A percentile compares a stretch with the other conserved stretches of the same genome.
Conservation (phyloP, 1,284 basidiomycete species). For the Ceratobasidium sp. region DNA sequence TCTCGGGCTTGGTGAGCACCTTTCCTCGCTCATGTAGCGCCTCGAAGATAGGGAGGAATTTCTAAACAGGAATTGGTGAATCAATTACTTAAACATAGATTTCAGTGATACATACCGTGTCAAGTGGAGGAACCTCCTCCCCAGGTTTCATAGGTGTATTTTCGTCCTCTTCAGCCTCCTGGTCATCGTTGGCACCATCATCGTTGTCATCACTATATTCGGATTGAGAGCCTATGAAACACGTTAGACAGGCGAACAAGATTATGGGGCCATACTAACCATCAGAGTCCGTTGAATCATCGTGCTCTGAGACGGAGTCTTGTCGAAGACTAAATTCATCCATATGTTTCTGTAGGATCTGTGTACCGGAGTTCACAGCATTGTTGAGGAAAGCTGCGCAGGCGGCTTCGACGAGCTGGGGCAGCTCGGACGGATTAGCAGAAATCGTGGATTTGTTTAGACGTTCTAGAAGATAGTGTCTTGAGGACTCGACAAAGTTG, state of each 20-base stretch:
- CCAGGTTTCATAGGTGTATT: slow-evolving; percentile 36
- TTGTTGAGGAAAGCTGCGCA: not conserved
- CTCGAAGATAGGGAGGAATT: slow-evolving; percentile 40
- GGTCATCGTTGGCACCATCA: not conserved
- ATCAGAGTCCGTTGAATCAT: not conserved
- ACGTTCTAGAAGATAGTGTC: not conserved
- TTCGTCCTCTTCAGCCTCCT: slow-evolving; percentile 6
- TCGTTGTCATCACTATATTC: slow-evolving; percentile 3
- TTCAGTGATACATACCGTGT: slow-evolving; percentile 9
- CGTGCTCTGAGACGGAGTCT: slow-evolving; percentile 6
- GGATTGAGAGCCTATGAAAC: not conserved
- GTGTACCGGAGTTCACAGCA: not conserved
- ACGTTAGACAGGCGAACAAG: not conserved
- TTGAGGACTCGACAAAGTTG: not conserved
- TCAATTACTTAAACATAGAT: not conserved
- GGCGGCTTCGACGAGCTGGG: not conserved
- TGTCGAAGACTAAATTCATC: not conserved
- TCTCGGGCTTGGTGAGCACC: slow-evolving; percentile 42
- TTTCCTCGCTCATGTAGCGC: slow-evolving; percentile 39
- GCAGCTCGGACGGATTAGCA: not conserved
- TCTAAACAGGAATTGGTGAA: slow-evolving; percentile 13
- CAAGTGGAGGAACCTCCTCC: slow-evolving; percentile 29
- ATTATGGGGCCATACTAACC: not conserved
- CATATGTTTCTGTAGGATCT: not conserved
- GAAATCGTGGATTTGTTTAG: not conserved